Evolutionary conservation across 2,329 filamentous ascomycete species (phyloP).

Genomic region (Stachybotrys chlorohalonatus): DNA sequence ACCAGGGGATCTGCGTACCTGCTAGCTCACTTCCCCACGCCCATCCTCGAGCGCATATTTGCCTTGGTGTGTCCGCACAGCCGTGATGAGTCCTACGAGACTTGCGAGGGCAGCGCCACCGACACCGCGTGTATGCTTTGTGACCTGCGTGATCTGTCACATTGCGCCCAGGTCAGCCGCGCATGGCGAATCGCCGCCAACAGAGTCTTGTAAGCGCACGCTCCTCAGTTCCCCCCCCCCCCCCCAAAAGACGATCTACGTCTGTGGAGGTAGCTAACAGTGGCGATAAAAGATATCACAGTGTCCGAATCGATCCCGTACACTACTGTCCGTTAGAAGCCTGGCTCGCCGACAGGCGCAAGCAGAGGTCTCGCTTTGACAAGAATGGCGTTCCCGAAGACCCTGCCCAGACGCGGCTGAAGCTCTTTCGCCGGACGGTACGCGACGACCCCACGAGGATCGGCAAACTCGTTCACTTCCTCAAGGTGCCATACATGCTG

Average conservation of each 20-base stretch:
- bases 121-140: conserved; percentile 87
- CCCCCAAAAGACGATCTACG: conserved; percentile 2
- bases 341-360: conserved; percentile 68
- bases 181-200: conserved; percentile 54
- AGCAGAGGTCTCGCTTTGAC: conserved; percentile 62
- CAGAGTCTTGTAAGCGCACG: conserved; percentile 49
- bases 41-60: conserved; percentile 72
- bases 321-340: conserved; percentile 91
- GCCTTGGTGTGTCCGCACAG: conserved; percentile 75
- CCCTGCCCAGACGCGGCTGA: conserved; percentile 64
- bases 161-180: conserved; percentile 66
- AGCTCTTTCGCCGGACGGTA: conserved; percentile 72
- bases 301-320: conserved; percentile 85
- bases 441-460: conserved; percentile 64
- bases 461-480: conserved; percentile 61
- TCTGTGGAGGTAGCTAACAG: not conserved
- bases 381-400: conserved; percentile 75
- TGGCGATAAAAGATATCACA: conserved; percentile 58
- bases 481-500: conserved; percentile 94
- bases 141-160: conserved; percentile 78
- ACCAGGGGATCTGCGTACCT: conserved; percentile 30
- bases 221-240: not conserved
- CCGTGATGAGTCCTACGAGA: conserved; percentile 67
- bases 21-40: conserved; percentile 50
- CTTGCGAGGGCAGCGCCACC: conserved; percentile 70